Evolutionary conservation across 495 filamentous ascomycete genomes (phyloP).

Genomic region (Zalerion maritima): DNA sequence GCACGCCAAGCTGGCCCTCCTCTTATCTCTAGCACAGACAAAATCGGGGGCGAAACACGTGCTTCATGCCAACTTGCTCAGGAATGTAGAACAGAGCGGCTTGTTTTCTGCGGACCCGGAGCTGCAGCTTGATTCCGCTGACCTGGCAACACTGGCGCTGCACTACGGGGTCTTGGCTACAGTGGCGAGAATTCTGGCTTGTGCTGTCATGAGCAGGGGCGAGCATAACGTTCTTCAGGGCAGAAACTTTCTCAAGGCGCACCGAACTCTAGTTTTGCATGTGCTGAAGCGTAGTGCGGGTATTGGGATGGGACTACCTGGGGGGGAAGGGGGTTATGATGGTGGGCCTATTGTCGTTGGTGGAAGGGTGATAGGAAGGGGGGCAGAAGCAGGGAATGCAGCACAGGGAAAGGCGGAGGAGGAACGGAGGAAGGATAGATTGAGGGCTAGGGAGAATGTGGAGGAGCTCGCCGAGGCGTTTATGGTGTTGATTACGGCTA

Average conservation of each 20-base stretch:
- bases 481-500: conserved; percentile 41
- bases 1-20: conserved; percentile 58
- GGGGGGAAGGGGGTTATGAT: no score
- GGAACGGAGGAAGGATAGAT: conserved; percentile 14
- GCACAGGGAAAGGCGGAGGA: neutral
- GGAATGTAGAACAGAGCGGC: conserved; percentile 57
- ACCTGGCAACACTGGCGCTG: conserved; percentile 53
- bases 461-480: conserved; percentile 42
- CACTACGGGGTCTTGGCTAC: conserved; percentile 74
- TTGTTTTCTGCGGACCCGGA: conserved; percentile 89
- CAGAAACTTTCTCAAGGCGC: conserved; percentile 59
- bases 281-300: conserved; percentile 84
- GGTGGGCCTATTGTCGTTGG: no score
- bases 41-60: conserved; percentile 65
- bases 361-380: no score
- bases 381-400: no score
- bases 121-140: conserved; percentile 44
- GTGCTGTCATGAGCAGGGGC: conserved; percentile 63
- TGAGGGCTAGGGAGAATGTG: conserved; percentile 26
- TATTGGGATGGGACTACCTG: conserved; percentile 38
- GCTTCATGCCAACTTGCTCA: conserved; percentile 79
- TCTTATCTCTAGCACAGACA: conserved; percentile 73
- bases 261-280: conserved; percentile 64
- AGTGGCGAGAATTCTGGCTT: conserved; percentile 68
- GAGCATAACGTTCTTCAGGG: conserved; percentile 70